Conservation (phyloP, 371 early-diverging fungal genomes). For the Actinomucor elegans region DNA sequence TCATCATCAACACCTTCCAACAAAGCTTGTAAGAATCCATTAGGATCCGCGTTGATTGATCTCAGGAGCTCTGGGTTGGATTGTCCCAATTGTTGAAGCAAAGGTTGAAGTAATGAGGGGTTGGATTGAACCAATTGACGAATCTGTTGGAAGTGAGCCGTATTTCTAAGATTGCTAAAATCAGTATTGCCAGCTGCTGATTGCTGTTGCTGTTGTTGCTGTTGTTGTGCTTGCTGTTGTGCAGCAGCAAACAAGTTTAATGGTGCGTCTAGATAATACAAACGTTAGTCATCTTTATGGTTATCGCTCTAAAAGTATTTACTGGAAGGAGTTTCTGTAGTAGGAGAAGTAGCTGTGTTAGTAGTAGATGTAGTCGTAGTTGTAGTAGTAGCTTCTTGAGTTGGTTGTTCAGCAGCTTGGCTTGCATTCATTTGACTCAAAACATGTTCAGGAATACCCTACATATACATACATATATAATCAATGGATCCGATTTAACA, state of each 20-base stretch:
- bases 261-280: slow-evolving; percentile 28
- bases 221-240: slow-evolving; percentile 40
- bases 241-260: slow-evolving; percentile 64
- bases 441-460: slow-evolving; percentile 57
- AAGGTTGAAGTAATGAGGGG: slow-evolving; percentile 85
- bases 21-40: slow-evolving; percentile 81
- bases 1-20: slow-evolving; percentile 61
- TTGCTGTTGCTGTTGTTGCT: slow-evolving; percentile 37
- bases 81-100: slow-evolving; percentile 82
- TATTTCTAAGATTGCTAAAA: slow-evolving; percentile 67
- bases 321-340: not conserved
- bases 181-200: slow-evolving; percentile 28
- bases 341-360: slow-evolving; percentile 34
- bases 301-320: not conserved
- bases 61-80: slow-evolving; percentile 86
- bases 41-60: slow-evolving; percentile 76
- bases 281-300: slow-evolving; percentile 5
- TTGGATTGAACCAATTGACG: slow-evolving; percentile 85
- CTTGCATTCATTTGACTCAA: slow-evolving; percentile 28
- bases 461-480: not conserved
- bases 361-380: slow-evolving; percentile 39
- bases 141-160: slow-evolving; percentile 91
- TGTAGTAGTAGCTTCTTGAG: slow-evolving; percentile 21
- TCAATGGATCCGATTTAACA: no score
- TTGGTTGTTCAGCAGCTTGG: slow-evolving; percentile 15